Evolutionary conservation across 1,139 yeast species (phyloP).

Genomic region (Geotrichum bryndzae): DNA sequence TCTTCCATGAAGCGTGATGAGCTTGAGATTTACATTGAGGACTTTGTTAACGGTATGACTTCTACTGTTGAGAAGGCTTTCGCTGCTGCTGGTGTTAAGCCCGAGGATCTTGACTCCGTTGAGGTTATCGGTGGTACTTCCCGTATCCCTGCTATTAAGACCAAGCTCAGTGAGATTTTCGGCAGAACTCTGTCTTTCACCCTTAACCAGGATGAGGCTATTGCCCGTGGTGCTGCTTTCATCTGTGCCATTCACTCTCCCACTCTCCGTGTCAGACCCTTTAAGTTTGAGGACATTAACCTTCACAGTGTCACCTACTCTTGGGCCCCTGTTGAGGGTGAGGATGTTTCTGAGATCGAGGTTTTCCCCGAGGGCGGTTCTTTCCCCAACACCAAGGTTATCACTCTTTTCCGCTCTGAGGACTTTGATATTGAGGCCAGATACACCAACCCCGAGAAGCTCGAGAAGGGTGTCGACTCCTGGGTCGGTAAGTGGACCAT

Average conservation of each 20-base stretch:
- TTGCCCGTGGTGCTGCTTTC: conserved; percentile 98
- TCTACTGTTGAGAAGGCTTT: conserved; percentile 79
- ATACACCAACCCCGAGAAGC: conserved; percentile 68
- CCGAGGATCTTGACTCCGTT: conserved; percentile 75
- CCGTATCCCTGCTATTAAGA: conserved; percentile 91
- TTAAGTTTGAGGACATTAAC: conserved; percentile 95
- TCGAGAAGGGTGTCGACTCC: conserved; percentile 63
- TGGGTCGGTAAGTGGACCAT: conserved; percentile 79
- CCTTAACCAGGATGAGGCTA: conserved; percentile 97
- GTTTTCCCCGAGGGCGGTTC: conserved; percentile 93
- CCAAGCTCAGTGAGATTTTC: conserved; percentile 69
- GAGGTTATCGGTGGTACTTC: conserved; percentile 98
- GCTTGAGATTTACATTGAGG: conserved; percentile 81
- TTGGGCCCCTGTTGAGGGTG: conserved; percentile 92
- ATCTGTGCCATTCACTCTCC: conserved; percentile 99
- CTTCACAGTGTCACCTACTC: conserved; percentile 86
- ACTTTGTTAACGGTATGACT: conserved; percentile 68
- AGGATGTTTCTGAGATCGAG: conserved; percentile 84
- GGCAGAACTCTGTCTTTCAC: conserved; percentile 89
- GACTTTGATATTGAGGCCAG: conserved; percentile 84
- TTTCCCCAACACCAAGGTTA: conserved; percentile 93
- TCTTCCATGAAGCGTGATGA: conserved; percentile 86
- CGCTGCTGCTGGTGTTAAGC: conserved; percentile 65
- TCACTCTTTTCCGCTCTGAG: conserved; percentile 85
- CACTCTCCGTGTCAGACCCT: conserved; percentile 96